These are phyloP conservation scores for Lactarius tabidus DNA, from an alignment of 768 basidiomycete genomes.

Conservation along the genomic window DNA sequence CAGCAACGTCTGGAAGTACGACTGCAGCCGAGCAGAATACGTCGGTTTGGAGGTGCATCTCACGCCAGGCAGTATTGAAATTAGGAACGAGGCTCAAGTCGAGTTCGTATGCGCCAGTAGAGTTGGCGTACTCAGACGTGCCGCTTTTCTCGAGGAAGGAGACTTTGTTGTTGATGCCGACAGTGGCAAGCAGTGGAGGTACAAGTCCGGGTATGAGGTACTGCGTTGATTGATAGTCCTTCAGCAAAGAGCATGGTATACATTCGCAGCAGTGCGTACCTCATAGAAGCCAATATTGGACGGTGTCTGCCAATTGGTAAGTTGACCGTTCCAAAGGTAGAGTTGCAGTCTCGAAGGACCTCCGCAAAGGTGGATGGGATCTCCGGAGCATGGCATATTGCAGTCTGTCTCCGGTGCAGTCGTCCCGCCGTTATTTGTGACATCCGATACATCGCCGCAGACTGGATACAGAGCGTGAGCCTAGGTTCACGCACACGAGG, in stretches of 20 bases:
- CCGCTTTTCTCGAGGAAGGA: slow-evolving; percentile 73
- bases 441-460: slow-evolving; percentile 64
- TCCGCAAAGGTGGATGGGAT: slow-evolving; percentile 67
- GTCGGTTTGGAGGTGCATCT: slow-evolving; percentile 72
- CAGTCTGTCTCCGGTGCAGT: slow-evolving; percentile 39
- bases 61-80: slow-evolving; percentile 55
- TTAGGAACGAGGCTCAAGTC: slow-evolving; percentile 54
- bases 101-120: slow-evolving; percentile 77
- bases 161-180: slow-evolving; percentile 79
- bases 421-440: slow-evolving; percentile 35
- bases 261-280: slow-evolving; percentile 37
- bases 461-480: slow-evolving; percentile 36
- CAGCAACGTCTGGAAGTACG: slow-evolving; percentile 70
- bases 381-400: slow-evolving; percentile 60
- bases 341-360: slow-evolving; percentile 46
- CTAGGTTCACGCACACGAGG: neutral
- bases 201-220: slow-evolving; percentile 55
- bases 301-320: slow-evolving; percentile 66
- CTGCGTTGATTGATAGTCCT: slow-evolving; percentile 27
- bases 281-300: slow-evolving; percentile 64
- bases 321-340: slow-evolving; percentile 33
- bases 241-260: neutral
- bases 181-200: slow-evolving; percentile 67
- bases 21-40: slow-evolving; percentile 77
- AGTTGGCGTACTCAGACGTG: slow-evolving; percentile 56